phyloP scores from a whole-genome alignment of 2,329 filamentous ascomycete species.

The Rhynchosporium graminicola region DNA sequence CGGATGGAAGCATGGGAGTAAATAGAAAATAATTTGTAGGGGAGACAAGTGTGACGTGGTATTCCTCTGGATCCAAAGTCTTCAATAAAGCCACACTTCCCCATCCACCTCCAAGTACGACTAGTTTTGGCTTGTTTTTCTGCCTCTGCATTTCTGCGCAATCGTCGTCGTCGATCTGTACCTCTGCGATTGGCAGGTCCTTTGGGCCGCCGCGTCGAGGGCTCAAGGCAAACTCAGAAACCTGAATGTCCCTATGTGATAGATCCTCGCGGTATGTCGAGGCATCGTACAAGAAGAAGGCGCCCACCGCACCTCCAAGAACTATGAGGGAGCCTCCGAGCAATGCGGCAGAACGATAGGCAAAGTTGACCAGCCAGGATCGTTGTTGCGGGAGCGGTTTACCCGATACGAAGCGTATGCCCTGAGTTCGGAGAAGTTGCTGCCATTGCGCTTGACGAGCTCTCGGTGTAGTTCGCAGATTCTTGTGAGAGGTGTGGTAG shows the following conservation, averaged over 20 bases:
- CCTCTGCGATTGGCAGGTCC: constrained; percentile 88
- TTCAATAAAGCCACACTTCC: constrained; percentile 91
- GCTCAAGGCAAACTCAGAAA: constrained; percentile 81
- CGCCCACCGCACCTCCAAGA: constrained; percentile 67
- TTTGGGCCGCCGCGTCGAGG: constrained; percentile 87
- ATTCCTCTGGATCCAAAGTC: constrained; percentile 84
- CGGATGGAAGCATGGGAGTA: constrained; percentile 95
- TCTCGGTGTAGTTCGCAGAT: constrained; percentile 8
- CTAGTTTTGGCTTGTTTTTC: constrained; percentile 88
- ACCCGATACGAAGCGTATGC: constrained; percentile 48
- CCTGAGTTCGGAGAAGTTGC: constrained; percentile 23
- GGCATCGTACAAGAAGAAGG: constrained; percentile 93
- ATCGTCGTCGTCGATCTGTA: constrained; percentile 87
- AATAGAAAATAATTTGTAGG: constrained; percentile 97
- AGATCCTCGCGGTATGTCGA: constrained; percentile 80
- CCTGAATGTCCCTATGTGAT: constrained; percentile 69
- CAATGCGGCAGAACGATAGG: constrained; percentile 69
- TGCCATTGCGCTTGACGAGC: constrained; percentile 20
- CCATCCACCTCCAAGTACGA: constrained; percentile 94
- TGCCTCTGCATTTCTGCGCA: constrained; percentile 65
- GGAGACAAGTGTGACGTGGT: constrained; percentile 93
- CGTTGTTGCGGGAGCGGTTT: constrained; percentile 52
- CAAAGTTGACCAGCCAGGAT: constrained; percentile 55
- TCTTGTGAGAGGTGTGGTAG: constrained; percentile 16
- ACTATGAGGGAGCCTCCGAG: constrained; percentile 76